Evolutionary conservation across 768 basidiomycete genomes (phyloP).

Genomic region (Mycena rebaudengoi): DNA sequence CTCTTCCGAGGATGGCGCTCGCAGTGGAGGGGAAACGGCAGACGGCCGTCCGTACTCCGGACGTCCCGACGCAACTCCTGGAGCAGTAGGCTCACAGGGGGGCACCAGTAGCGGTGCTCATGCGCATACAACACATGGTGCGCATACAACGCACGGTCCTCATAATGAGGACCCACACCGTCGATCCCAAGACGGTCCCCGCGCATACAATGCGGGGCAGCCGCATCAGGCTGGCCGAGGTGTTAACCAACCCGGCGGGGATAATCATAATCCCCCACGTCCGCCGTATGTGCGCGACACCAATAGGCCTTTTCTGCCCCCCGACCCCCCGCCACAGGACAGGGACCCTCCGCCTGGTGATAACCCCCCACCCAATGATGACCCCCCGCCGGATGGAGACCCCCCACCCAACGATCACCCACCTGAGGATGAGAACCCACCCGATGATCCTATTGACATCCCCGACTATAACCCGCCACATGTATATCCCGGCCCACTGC

Average conservation of each 20-base stretch:
- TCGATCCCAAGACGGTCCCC: not conserved
- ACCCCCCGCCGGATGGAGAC: no score
- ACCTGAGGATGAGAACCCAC: no score
- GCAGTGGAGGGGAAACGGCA: constrained; percentile 1
- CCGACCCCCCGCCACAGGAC: no score
- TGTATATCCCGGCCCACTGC: not conserved
- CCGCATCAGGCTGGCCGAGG: no score
- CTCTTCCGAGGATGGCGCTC: not conserved
- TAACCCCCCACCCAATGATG: no score
- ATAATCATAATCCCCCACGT: no score
- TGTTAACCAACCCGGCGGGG: no score
- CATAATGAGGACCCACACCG: not conserved
- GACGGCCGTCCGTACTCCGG: not conserved
- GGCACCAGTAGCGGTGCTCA: not conserved
- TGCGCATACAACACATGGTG: not conserved
- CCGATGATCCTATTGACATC: no score
- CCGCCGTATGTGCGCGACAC: no score
- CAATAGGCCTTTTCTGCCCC: no score
- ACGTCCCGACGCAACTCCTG: not conserved
- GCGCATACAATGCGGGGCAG: not conserved
- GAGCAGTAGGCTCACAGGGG: not conserved
- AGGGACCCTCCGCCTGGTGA: no score
- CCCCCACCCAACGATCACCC: no score
- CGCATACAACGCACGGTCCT: not conserved
- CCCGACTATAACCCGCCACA: not conserved